Conservation (phyloP, 106 monocot species). For the Posidonia australis region DNA sequence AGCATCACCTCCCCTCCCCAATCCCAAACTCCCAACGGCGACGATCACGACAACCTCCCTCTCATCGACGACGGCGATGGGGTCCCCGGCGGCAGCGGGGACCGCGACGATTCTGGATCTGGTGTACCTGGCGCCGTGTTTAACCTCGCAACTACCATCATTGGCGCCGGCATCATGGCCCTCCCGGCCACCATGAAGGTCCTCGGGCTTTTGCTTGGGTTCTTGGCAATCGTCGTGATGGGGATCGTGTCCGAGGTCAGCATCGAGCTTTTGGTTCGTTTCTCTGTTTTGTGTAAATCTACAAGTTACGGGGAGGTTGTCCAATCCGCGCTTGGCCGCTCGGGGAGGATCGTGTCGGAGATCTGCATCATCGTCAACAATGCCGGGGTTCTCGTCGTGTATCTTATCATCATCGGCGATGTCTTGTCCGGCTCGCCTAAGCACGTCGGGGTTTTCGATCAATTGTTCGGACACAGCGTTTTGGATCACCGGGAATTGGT, state of each 20-base stretch:
- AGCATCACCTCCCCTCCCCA: neutral
- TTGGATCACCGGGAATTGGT: conserved; percentile 57
- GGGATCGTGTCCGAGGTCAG: conserved; percentile 64
- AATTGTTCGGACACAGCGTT: conserved; percentile 42
- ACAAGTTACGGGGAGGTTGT: conserved; percentile 48
- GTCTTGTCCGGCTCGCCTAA: conserved; percentile 66
- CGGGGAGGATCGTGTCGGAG: conserved; percentile 37
- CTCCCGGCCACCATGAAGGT: conserved; percentile 76
- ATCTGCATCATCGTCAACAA: conserved; percentile 70
- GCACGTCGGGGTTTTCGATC: conserved; percentile 60
- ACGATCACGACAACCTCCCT: conserved; percentile 39
- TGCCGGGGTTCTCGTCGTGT: conserved; percentile 65
- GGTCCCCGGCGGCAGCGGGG: neutral
- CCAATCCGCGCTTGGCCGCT: conserved; percentile 37
- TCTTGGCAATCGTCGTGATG: conserved; percentile 49
- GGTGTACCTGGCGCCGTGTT: conserved; percentile 56
- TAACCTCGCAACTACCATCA: conserved; percentile 79
- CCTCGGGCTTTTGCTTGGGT: conserved; percentile 47
- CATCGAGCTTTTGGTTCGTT: conserved; percentile 71
- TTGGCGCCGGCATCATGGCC: conserved; percentile 90
- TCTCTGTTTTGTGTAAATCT: conserved; percentile 13
- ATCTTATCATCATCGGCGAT: conserved; percentile 73
- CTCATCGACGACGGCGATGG: conserved; percentile 23
- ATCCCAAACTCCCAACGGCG: neutral
- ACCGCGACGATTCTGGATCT: conserved; percentile 24